phyloP scores from a whole-genome alignment of 2,329 filamentous ascomycete genomes.

The Akanthomyces lecanii region DNA sequence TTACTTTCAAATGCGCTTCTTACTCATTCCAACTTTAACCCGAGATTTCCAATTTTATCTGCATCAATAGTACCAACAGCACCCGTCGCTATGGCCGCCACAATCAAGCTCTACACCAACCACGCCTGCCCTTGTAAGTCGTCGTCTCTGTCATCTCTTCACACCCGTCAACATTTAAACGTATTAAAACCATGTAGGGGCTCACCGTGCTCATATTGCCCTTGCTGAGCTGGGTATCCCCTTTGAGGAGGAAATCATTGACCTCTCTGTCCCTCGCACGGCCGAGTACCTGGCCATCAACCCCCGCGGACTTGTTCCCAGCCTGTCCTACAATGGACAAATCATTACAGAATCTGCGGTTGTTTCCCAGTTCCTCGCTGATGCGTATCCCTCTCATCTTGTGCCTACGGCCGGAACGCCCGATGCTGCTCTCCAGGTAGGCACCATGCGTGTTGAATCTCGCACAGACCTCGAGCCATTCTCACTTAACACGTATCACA shows the following conservation, averaged over 20 bases:
- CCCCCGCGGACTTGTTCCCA: conserved; percentile 72
- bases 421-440: conserved; percentile 47
- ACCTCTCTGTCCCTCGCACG: conserved; percentile 63
- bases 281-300: conserved; percentile 73
- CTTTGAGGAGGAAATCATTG: conserved; percentile 69
- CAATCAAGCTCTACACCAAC: conserved; percentile 68
- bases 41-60: neutral
- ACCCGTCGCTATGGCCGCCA: conserved; percentile 30
- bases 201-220: conserved; percentile 71
- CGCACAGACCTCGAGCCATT: too few species aligned
- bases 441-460: conserved; percentile 12
- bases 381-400: conserved; percentile 65
- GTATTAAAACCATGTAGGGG: conserved; percentile 36
- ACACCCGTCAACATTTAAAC: neutral
- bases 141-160: conserved; percentile 6
- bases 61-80: neutral
- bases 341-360: conserved; percentile 71
- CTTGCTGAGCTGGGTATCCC: conserved; percentile 62
- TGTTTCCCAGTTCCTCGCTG: conserved; percentile 66
- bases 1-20: too few species aligned
- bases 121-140: conserved; percentile 59
- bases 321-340: conserved; percentile 60
- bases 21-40: neutral
- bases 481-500: neutral
- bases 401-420: conserved; percentile 50